Percentiles rank a stretch among this genome's conserved stretches.
Conservation (phyloP, 139 green algal genomes). For the Eudorina sp. region DNA sequence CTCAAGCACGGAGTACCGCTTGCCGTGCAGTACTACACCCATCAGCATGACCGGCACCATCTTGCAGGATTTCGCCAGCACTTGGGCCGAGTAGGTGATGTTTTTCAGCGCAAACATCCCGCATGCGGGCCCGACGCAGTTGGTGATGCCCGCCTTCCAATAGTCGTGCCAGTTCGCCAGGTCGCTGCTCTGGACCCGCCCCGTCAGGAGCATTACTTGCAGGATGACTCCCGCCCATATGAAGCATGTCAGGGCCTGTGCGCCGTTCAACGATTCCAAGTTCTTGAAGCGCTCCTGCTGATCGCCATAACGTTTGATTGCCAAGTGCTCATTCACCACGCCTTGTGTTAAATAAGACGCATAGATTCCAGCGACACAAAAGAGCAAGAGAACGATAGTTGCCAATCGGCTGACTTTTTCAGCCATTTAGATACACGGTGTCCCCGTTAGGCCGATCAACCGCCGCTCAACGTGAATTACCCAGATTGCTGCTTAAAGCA, state of each 20-base stretch:
- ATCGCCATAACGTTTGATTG: conserved; percentile 85
- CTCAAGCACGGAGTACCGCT: conserved; percentile 87
- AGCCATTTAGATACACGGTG: conserved; percentile 8
- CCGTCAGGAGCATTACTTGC: background rate
- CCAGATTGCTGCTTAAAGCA: too few species aligned
- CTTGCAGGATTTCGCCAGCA: conserved; percentile 67
- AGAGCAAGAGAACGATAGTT: conserved; percentile 3
- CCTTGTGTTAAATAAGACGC: conserved; percentile 93
- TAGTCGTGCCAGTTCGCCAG: conserved; percentile 75
- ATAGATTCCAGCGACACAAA: conserved; percentile 93
- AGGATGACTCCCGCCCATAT: conserved; percentile 83
- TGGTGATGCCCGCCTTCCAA: conserved; percentile 87
- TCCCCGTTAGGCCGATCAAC: background rate
- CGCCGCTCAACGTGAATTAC: background rate
- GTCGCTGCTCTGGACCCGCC: background rate
- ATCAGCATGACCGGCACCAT: conserved; percentile 98
- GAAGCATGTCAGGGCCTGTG: conserved; percentile 91
- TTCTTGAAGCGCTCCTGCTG: conserved; percentile 82
- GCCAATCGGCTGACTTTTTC: background rate
- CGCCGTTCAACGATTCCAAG: conserved; percentile 90
- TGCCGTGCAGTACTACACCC: conserved; percentile 88
- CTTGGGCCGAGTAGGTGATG: conserved; percentile 94
- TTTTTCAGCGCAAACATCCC: conserved; percentile 95
- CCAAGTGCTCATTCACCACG: conserved; percentile 89
- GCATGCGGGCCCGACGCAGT: conserved; percentile 90